Evolutionary conservation across 2,329 filamentous ascomycete genomes (phyloP).

Genomic region (Colletotrichum caudatum): DNA sequence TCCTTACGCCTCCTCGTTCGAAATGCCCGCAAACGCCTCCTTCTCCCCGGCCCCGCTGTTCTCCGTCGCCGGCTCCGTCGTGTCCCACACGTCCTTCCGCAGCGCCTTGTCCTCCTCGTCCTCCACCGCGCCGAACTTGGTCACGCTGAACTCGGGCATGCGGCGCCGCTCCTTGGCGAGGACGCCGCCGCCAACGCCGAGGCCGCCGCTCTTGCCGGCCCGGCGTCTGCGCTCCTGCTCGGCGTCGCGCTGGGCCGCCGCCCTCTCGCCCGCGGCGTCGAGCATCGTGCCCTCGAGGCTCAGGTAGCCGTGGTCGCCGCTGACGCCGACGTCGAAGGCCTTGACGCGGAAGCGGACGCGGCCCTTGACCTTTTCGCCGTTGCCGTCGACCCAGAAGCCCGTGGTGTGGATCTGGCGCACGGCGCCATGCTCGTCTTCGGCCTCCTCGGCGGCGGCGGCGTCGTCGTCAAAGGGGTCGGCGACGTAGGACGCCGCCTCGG

Average conservation of each 20-base stretch:
- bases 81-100: constrained; percentile 42
- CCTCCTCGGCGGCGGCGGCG: constrained; percentile 52
- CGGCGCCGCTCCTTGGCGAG: constrained; percentile 50
- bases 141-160: constrained; percentile 68
- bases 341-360: constrained; percentile 82
- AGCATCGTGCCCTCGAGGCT: constrained; percentile 92
- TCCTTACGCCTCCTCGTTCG: constrained; percentile 37
- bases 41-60: constrained; percentile 11
- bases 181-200: constrained; percentile 26
- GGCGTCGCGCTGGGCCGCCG: constrained; percentile 60
- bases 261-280: constrained; percentile 72
- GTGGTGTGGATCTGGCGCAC: constrained; percentile 65
- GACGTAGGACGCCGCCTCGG: constrained; percentile 56
- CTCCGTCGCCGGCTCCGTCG: constrained; percentile 37
- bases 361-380: constrained; percentile 77
- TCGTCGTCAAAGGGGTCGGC: constrained; percentile 41
- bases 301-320: constrained; percentile 81
- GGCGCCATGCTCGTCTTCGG: constrained; percentile 65
- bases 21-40: constrained; percentile 37
- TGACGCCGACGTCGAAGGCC: constrained; percentile 84
- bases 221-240: constrained; percentile 61
- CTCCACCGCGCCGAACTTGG: constrained; percentile 63
- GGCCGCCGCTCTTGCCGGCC: constrained; percentile 39
- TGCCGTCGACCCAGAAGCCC: constrained; percentile 81
- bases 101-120: constrained; percentile 55